These are phyloP conservation scores for Microthyrium microscopicum DNA, from an alignment of 2,329 filamentous ascomycete genomes.

Conservation along the genomic window DNA sequence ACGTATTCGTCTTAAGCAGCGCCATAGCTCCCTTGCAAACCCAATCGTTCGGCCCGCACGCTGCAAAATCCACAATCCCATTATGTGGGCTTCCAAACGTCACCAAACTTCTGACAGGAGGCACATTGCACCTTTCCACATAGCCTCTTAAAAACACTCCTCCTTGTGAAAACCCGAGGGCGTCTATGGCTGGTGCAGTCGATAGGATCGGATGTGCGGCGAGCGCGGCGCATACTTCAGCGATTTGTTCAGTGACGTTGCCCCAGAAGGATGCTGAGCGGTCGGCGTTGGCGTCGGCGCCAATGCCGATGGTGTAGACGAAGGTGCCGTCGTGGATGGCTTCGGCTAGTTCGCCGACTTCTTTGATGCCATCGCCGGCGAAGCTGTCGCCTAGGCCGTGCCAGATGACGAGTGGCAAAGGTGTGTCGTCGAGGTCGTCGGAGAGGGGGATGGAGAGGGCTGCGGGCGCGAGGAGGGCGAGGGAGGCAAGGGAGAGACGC, in stretches of 20 bases:
- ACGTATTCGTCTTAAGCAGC: conserved; percentile 64
- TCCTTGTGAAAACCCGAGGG: conserved; percentile 87
- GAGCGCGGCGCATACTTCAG: conserved; percentile 60
- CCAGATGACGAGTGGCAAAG: conserved; percentile 85
- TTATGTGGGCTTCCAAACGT: conserved; percentile 89
- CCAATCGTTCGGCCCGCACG: conserved; percentile 56
- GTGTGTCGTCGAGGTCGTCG: conserved; percentile 28
- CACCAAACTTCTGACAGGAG: conserved; percentile 60
- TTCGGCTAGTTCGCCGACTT: conserved; percentile 55
- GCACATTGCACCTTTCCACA: conserved; percentile 67
- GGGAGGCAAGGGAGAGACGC: background rate
- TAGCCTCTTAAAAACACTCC: conserved; percentile 91
- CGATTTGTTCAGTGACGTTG: conserved; percentile 67
- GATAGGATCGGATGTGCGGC: conserved; percentile 61
- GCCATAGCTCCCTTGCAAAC: conserved; percentile 68
- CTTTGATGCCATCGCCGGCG: conserved; percentile 55
- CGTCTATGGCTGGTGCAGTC: conserved; percentile 70
- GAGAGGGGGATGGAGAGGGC: conserved; percentile 6
- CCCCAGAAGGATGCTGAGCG: conserved; percentile 78
- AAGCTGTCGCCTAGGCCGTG: conserved; percentile 71
- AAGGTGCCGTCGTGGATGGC: conserved; percentile 65
- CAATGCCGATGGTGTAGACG: conserved; percentile 63
- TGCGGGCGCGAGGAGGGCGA: background rate
- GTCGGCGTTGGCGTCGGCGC: conserved; percentile 49
- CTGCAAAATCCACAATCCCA: conserved; percentile 70